Evolutionary conservation across 164 flowering plant genomes (phyloP), one percentile per base, ranked within the genome.

Genomic region (Liriodendron chinense): DNA sequence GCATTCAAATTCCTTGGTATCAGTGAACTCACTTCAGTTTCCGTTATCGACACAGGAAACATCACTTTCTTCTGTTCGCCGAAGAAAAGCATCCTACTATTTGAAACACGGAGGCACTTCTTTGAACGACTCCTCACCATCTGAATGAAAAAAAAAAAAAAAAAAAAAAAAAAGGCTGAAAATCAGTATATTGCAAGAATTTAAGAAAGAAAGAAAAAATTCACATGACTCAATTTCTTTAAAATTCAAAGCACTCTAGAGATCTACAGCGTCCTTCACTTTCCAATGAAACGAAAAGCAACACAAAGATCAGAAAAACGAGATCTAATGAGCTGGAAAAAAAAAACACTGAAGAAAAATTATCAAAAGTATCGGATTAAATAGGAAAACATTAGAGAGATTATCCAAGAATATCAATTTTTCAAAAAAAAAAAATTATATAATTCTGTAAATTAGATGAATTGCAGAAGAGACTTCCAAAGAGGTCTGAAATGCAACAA

Each of bases 1-100:
- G 72, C 80, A 74, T 79, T 84, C 0, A 89, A 84, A n/a, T 74
- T 71, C 78, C 83, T 87, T n/a, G 93, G 84, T 74, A 83, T 59
- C 25, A 88, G 83, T 8, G 75, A 71, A 23, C 69, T 74, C 66
- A 82, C 85, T 59, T 25, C 69, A 21, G 14, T 25, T 22, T 67
- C 72, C 24, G 22, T 8, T 48, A 22, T 47, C 20, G 56, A 12
- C 34, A 8, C 57, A 9, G n/a, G 79, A 64, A 22, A 23, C 23
- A 34, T 50, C 13, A 8, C 24, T 21, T 28, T 26, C 69, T 26
- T 26, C 69, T 3, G 47, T 28, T 28, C 26, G 47, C 34, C 22
- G 1, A 78, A 67, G n/a, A 49, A 76, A 10, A 64, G 18, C 64
- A 81, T 73, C 78, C 28, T 24, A 43, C 62, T 3, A 69, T 75